These are phyloP conservation scores for Stachybotrys chartarum DNA, from an alignment of 2,329 filamentous ascomycete species.

Conservation along the genomic window DNA sequence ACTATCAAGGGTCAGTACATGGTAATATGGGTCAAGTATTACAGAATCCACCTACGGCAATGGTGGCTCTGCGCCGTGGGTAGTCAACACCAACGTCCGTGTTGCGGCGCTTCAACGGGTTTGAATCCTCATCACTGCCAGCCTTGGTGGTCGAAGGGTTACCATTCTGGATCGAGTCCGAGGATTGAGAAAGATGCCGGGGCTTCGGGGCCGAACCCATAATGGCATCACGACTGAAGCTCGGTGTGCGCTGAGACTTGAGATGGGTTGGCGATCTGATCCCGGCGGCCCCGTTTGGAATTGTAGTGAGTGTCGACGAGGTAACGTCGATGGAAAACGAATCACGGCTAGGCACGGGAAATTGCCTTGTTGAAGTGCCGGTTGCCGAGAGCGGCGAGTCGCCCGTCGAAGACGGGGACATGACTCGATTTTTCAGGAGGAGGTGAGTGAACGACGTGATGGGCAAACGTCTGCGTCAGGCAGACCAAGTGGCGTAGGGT, in stretches of 20 bases:
- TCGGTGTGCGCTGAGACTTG: constrained; percentile 38
- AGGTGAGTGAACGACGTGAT: constrained; percentile 12
- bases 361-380: constrained; percentile 31
- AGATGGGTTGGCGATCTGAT: constrained; percentile 45
- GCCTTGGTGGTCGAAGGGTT: constrained; percentile 30
- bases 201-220: constrained; percentile 46
- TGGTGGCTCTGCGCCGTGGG: constrained; percentile 56
- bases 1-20: constrained; percentile 39
- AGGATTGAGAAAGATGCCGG: constrained; percentile 48
- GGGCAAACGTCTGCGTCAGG: constrained; percentile 5
- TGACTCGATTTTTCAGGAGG: constrained; percentile 23
- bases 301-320: constrained; percentile 32
- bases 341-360: constrained; percentile 38
- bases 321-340: constrained; percentile 42
- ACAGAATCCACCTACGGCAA: constrained; percentile 45
- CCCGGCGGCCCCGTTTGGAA: constrained; percentile 29
- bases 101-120: constrained; percentile 54
- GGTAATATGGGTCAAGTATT: not conserved
- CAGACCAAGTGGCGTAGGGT: not conserved
- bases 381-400: constrained; percentile 41
- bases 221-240: constrained; percentile 46
- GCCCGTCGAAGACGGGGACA: constrained; percentile 47
- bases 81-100: constrained; percentile 57
- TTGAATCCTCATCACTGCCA: constrained; percentile 43
- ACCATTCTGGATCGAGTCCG: constrained; percentile 39